Conservation (phyloP, 495 filamentous ascomycete species). For the Hyaloscypha hepaticicola region DNA sequence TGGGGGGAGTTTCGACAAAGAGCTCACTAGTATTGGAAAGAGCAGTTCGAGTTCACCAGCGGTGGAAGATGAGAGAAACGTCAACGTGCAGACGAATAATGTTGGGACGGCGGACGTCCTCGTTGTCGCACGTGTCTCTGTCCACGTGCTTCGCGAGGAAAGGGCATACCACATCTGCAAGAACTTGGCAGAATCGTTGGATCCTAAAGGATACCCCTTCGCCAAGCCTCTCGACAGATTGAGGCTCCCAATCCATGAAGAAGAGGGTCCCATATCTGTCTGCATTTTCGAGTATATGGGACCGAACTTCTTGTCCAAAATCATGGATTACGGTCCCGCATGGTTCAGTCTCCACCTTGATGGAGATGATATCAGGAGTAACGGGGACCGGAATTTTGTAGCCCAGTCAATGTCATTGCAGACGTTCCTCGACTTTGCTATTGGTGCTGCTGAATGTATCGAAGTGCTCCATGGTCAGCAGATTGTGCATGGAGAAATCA, state of each 20-base stretch:
- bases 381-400: slow-evolving; percentile 10
- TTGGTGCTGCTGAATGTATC: slow-evolving; percentile 78
- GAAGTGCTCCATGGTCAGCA: slow-evolving; percentile 82
- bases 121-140: slow-evolving; percentile 75
- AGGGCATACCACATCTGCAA: slow-evolving; percentile 78
- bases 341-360: slow-evolving; percentile 18
- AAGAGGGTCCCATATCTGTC: slow-evolving; percentile 62
- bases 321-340: slow-evolving; percentile 69
- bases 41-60: not conserved
- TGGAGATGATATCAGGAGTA: slow-evolving; percentile 4
- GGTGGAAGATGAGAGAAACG: not conserved
- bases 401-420: slow-evolving; percentile 64
- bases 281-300: slow-evolving; percentile 77
- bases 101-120: not conserved
- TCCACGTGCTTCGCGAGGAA: slow-evolving; percentile 77
- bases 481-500: slow-evolving; percentile 81
- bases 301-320: slow-evolving; percentile 63
- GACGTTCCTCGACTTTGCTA: slow-evolving; percentile 81
- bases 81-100: not conserved
- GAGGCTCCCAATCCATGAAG: slow-evolving; percentile 61
- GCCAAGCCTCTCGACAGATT: slow-evolving; percentile 71
- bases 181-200: slow-evolving; percentile 45
- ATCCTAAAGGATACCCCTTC: slow-evolving; percentile 73
- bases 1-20: not conserved
- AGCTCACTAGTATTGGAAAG: not conserved